Percentiles rank a stretch among this genome's conserved stretches.
These are phyloP conservation scores for Tricholoma flavovirens DNA, from an alignment of 768 basidiomycete species.

Conservation along the genomic window DNA sequence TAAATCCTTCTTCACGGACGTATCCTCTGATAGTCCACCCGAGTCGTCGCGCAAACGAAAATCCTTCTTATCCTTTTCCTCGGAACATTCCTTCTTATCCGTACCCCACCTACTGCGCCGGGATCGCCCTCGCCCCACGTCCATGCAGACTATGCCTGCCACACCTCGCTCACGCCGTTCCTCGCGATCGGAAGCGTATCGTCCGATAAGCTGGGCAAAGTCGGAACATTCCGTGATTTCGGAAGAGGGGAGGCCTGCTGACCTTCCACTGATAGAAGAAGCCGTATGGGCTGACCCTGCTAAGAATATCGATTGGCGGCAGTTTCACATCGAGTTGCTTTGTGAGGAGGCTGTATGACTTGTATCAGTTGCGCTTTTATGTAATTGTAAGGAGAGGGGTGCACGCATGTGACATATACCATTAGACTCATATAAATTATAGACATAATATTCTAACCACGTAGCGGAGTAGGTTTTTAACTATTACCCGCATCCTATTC, in stretches of 20 bases:
- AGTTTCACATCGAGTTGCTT: constrained; percentile 47
- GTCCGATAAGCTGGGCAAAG: constrained; percentile 22
- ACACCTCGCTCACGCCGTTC: constrained; percentile 24
- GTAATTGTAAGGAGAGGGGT: background rate
- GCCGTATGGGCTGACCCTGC: constrained; percentile 31
- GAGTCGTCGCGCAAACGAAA: constrained; percentile 24
- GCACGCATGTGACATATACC: background rate
- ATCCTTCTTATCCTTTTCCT: constrained; percentile 38
- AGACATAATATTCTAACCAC: background rate
- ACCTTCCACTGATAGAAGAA: constrained; percentile 18
- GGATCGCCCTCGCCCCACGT: constrained; percentile 25
- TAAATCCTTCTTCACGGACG: constrained; percentile 39
- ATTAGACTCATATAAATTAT: background rate
- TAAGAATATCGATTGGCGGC: constrained; percentile 45
- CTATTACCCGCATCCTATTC: background rate
- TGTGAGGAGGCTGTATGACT: constrained; percentile 17
- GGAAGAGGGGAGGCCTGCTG: constrained; percentile 30
- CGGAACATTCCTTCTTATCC: constrained; percentile 17
- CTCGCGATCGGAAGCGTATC: constrained; percentile 27
- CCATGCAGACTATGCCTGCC: constrained; percentile 26
- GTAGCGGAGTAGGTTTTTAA: background rate
- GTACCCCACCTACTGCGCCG: constrained; percentile 15
- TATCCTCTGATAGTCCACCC: constrained; percentile 23
- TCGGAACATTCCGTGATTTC: constrained; percentile 32
- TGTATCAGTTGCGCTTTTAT: background rate